Base-by-base conservation (phyloP, 2,329 filamentous ascomycete genomes). In the Polychaeton citri region DNA sequence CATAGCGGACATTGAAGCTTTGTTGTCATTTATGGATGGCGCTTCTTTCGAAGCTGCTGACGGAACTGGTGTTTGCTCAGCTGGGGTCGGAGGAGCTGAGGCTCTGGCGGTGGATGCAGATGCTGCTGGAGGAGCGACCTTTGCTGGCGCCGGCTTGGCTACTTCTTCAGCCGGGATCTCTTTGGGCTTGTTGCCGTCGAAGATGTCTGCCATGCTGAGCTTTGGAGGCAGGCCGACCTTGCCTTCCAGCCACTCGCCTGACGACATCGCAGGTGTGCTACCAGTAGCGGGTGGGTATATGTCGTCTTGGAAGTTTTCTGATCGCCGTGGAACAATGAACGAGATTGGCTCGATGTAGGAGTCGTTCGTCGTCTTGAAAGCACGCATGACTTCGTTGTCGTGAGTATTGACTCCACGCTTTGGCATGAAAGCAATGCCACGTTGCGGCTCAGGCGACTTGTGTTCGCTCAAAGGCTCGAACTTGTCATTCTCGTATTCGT, bases 401-500 rank as follows among this genome's bases (percentile, higher is more conserved):
- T 95, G 87, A 33, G 92, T 72, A 58, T 95, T 94, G 51, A 98
- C 82, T 44, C 88, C 90, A 44, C 90, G 83, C 63, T 93, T 88
- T 36, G 90, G 90, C 56, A 96, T 63, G 61, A 98, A 96, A 21
- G 85, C 90, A 50, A 98, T 72, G 50, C 90, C 90, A 56, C 90
- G 77, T 65, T 98, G 90, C 20, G 90, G 88, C 46, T 98, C 90
- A 26, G 71, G 68, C n/a, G 90, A 96, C 64, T 95, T 94, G 72
- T 96, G 90, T 60, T 96, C 88, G 44, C 86, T 92, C 37, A 98
- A 68, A 62, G 83, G 94, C 63, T 98, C 88, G 57, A 98, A 95
- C 63, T 95, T 95, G 70, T 96, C 88, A 63, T 96, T 93, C 57
- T 92, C 83, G 55, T 92, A 93, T 63, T 98, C 90, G 60, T 83